Evolutionary conservation across 1,139 yeast species (phyloP).

Genomic region (Geotrichum aggregatum): DNA sequence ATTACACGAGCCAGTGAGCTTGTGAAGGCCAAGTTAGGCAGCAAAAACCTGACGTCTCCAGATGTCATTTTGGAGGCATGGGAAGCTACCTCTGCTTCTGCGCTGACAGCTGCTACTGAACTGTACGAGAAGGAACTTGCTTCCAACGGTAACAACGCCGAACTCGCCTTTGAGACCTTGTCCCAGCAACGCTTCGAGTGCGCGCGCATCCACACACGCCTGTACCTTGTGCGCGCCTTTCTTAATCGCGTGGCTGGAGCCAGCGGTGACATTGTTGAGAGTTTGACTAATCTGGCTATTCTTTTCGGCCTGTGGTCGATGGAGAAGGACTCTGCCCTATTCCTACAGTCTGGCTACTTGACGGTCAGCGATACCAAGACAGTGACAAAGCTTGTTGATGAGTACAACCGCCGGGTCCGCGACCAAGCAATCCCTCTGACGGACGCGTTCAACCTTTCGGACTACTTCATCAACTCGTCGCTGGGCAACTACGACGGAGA

Average conservation of each 20-base stretch:
- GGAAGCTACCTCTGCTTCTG: conserved; percentile 40
- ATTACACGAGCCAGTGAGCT: conserved; percentile 25
- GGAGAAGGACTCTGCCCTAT: conserved; percentile 72
- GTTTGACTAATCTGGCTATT: conserved; percentile 48
- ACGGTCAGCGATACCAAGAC: conserved; percentile 37
- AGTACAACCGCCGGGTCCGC: conserved; percentile 44
- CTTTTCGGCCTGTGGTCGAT: conserved; percentile 68
- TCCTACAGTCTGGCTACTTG: conserved; percentile 62
- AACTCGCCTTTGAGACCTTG: conserved; percentile 37
- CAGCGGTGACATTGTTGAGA: conserved; percentile 35
- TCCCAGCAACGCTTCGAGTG: conserved; percentile 39
- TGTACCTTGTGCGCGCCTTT: conserved; percentile 36
- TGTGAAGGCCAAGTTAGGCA: conserved; percentile 28
- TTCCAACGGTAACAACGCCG: conserved; percentile 28
- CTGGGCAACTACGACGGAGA: conserved; percentile 84
- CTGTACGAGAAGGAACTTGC: conserved; percentile 23
- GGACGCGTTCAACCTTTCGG: conserved; percentile 86
- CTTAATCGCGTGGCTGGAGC: conserved; percentile 27
- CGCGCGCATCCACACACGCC: conserved; percentile 38
- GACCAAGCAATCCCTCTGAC: conserved; percentile 75
- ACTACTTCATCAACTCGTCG: conserved; percentile 79
- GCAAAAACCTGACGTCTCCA: conserved; percentile 25
- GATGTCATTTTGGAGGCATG: conserved; percentile 37
- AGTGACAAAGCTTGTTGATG: conserved; percentile 38
- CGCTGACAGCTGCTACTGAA: conserved; percentile 33